Evolutionary conservation across 1,284 basidiomycete species (phyloP).

Genomic region (Microstroma glucosiphilum): DNA sequence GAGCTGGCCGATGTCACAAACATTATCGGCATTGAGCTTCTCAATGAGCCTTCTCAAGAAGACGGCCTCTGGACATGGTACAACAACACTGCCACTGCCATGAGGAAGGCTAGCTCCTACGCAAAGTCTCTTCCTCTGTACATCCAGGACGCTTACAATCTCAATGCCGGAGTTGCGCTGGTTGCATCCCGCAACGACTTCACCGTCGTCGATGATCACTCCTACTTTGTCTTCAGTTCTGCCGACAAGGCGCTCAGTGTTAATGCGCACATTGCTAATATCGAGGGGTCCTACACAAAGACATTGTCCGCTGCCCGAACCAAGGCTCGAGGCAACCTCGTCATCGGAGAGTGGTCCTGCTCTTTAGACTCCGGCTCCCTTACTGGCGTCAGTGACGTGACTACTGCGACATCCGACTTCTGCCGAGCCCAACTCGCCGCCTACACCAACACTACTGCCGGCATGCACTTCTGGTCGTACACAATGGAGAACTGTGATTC

Average conservation of each 20-base stretch:
- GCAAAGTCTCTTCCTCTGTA: slow-evolving; percentile 62
- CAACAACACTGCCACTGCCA: slow-evolving; percentile 55
- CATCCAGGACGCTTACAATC: slow-evolving; percentile 68
- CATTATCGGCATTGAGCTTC: slow-evolving; percentile 65
- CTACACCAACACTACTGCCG: slow-evolving; percentile 61
- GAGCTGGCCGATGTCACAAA: slow-evolving; percentile 64
- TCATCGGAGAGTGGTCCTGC: slow-evolving; percentile 56
- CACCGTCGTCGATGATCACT: slow-evolving; percentile 69
- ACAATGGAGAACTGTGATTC: slow-evolving; percentile 46
- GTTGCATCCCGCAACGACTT: slow-evolving; percentile 62
- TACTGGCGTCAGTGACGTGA: slow-evolving; percentile 55
- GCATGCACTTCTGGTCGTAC: slow-evolving; percentile 71
- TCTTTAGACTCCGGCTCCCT: slow-evolving; percentile 62
- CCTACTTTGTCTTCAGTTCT: slow-evolving; percentile 58
- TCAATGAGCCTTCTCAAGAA: slow-evolving; percentile 64
- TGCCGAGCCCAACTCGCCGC: slow-evolving; percentile 62
- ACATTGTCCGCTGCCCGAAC: slow-evolving; percentile 24
- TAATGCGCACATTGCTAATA: slow-evolving; percentile 38
- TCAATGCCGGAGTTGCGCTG: slow-evolving; percentile 59
- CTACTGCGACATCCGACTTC: slow-evolving; percentile 58
- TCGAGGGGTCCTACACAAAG: slow-evolving; percentile 21
- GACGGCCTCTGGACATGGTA: slow-evolving; percentile 43
- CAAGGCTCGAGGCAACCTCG: slow-evolving; percentile 57
- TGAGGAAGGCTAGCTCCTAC: slow-evolving; percentile 56
- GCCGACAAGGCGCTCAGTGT: slow-evolving; percentile 32